Conservation (phyloP, 2,329 filamentous ascomycete species). For the Achaetomium macrosporum region DNA sequence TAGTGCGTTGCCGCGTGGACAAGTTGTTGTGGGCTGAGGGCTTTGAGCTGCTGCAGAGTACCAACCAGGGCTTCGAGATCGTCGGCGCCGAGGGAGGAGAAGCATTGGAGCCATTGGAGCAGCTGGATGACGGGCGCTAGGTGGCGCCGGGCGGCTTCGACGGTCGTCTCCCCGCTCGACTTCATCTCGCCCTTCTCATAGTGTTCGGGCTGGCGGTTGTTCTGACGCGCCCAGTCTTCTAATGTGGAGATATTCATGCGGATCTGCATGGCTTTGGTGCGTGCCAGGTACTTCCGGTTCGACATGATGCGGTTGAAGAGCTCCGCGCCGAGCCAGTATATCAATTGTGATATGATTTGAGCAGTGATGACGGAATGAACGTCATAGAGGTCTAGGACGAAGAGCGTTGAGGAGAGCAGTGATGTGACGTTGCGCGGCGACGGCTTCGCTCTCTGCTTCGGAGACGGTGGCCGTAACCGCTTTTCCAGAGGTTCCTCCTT, state of each 20-base stretch:
- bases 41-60: conserved; percentile 82
- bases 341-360: conserved; percentile 84
- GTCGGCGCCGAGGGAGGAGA: conserved; percentile 80
- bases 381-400: conserved; percentile 97
- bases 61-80: conserved; percentile 83
- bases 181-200: conserved; percentile 88
- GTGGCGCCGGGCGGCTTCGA: conserved; percentile 78
- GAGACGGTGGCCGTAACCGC: conserved; percentile 84
- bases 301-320: conserved; percentile 98
- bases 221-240: conserved; percentile 91
- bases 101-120: conserved; percentile 95
- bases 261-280: conserved; percentile 99
- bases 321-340: conserved; percentile 95
- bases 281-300: conserved; percentile 85
- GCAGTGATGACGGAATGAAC: conserved; percentile 94
- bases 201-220: conserved; percentile 91
- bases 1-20: conserved; percentile 92
- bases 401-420: conserved; percentile 87
- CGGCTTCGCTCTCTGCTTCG: conserved; percentile 84
- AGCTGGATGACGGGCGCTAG: conserved; percentile 88
- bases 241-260: conserved; percentile 95
- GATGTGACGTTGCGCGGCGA: conserved; percentile 95
- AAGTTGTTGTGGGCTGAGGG: conserved; percentile 79
- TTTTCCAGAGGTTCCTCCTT: conserved; percentile 90
- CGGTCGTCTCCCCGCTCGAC: conserved; percentile 76